A percentile compares a stretch with the other conserved stretches of the same genome.
These are phyloP conservation scores for Gaeumannomyces tritici DNA, from an alignment of 2,329 filamentous ascomycete genomes.

Conservation along the genomic window DNA sequence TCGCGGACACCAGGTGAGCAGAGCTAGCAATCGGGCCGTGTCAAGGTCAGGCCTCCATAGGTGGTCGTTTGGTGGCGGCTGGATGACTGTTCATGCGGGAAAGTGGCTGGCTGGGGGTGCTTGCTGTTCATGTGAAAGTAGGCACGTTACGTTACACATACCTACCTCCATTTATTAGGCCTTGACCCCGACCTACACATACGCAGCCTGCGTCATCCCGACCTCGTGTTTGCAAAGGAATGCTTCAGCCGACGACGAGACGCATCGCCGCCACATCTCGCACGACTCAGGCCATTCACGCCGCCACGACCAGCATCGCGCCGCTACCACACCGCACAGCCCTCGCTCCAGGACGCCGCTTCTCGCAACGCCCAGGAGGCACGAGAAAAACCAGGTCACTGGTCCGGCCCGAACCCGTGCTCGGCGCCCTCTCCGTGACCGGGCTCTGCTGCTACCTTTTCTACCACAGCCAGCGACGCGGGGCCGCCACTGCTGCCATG, in stretches of 20 bases:
- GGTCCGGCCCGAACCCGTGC: not conserved
- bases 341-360: not conserved
- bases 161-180: not conserved
- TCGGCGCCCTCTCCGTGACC: not conserved
- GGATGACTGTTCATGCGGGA: too few relatives aligned
- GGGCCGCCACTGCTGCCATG: conserved; percentile 24
- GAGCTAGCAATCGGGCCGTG: not conserved
- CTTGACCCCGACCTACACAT: too few relatives aligned
- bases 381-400: not conserved
- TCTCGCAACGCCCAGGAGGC: not conserved
- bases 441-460: not conserved
- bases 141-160: not conserved
- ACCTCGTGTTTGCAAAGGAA: not conserved
- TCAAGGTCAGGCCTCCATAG: too few relatives aligned
- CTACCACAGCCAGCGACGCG: not conserved
- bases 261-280: not conserved
- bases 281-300: not conserved
- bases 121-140: not conserved
- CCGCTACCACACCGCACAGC: too few relatives aligned
- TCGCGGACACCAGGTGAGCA: not conserved
- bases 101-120: too few relatives aligned
- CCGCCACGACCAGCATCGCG: too few relatives aligned
- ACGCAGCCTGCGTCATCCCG: not conserved
- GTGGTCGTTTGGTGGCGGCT: not conserved
- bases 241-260: not conserved